phyloP scores from a whole-genome alignment of 129 eudicot genomes.

The Flaveria robusta region DNA sequence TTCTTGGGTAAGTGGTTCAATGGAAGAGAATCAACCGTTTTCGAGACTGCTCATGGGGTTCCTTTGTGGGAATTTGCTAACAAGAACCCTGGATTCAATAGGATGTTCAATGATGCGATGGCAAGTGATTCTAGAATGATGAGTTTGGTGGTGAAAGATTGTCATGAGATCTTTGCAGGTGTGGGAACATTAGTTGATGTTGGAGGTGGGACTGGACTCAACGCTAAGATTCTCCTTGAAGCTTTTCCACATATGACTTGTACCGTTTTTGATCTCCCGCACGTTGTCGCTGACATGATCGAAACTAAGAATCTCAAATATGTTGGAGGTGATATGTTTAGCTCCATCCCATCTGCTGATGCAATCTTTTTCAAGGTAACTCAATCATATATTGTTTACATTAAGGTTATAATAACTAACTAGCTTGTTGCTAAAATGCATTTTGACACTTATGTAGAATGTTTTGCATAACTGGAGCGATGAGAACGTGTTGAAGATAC shows the following conservation, averaged over 20 bases:
- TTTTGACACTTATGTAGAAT: slow-evolving; percentile 9
- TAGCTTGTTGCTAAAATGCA: neutral
- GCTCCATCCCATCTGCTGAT: slow-evolving; percentile 45
- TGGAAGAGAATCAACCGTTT: slow-evolving; percentile 26
- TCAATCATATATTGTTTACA: neutral
- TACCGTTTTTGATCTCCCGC: slow-evolving; percentile 54
- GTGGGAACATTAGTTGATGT: slow-evolving; percentile 51
- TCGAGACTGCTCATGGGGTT: slow-evolving; percentile 34
- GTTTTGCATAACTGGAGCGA: slow-evolving; percentile 43
- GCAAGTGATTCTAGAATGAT: slow-evolving; percentile 39
- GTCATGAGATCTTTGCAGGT: slow-evolving; percentile 38
- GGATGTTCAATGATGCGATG: slow-evolving; percentile 38
- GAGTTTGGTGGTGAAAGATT: slow-evolving; percentile 14
- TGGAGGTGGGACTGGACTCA: slow-evolving; percentile 54
- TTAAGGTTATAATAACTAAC: too few species aligned
- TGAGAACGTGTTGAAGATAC: slow-evolving; percentile 36
- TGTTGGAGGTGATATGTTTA: slow-evolving; percentile 53
- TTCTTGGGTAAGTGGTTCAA: slow-evolving; percentile 32
- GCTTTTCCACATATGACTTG: slow-evolving; percentile 44
- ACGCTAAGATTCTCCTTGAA: slow-evolving; percentile 33
- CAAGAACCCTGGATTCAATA: slow-evolving; percentile 25
- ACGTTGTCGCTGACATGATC: slow-evolving; percentile 36
- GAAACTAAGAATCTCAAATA: slow-evolving; percentile 32
- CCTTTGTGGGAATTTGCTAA: slow-evolving; percentile 32
- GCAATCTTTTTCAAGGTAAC: slow-evolving; percentile 44